These are phyloP conservation scores for Centella asiatica DNA, from an alignment of 129 eudicot species.

Conservation along the genomic window DNA sequence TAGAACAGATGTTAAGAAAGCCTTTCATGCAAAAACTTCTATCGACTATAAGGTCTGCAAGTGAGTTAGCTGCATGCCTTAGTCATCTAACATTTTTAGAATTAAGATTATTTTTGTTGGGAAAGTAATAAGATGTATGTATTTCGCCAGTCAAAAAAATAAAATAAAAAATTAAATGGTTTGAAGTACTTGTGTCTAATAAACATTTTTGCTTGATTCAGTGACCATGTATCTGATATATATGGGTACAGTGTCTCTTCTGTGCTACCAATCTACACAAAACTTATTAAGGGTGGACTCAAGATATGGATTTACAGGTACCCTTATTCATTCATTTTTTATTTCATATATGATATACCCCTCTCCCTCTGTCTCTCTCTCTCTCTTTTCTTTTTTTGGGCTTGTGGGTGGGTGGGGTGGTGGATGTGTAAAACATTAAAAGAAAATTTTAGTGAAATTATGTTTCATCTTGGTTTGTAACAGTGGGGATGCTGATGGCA, in stretches of 20 bases:
- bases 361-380: no score
- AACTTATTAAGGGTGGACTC: constrained; percentile 47
- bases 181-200: not conserved
- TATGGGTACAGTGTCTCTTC: constrained; percentile 29
- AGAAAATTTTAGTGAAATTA: no score
- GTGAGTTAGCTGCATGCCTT: constrained; percentile 26
- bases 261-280: constrained; percentile 38
- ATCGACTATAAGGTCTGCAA: constrained; percentile 39
- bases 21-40: constrained; percentile 32
- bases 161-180: no score
- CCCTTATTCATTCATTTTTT: not conserved
- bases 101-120: not conserved
- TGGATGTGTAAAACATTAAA: no score
- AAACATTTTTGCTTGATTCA: constrained; percentile 10
- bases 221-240: constrained; percentile 20
- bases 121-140: not conserved
- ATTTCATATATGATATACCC: no score
- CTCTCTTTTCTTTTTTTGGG: no score
- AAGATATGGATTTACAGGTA: constrained; percentile 65
- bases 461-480: constrained; percentile 5
- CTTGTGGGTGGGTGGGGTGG: no score
- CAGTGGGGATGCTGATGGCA: constrained; percentile 61
- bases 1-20: constrained; percentile 40
- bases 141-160: no score
- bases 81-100: not conserved